A percentile compares a stretch with the other conserved stretches of the same genome.
Evolutionary conservation across 495 filamentous ascomycete species (phyloP).

Genomic region (Aspergillus sclerotioniger): DNA sequence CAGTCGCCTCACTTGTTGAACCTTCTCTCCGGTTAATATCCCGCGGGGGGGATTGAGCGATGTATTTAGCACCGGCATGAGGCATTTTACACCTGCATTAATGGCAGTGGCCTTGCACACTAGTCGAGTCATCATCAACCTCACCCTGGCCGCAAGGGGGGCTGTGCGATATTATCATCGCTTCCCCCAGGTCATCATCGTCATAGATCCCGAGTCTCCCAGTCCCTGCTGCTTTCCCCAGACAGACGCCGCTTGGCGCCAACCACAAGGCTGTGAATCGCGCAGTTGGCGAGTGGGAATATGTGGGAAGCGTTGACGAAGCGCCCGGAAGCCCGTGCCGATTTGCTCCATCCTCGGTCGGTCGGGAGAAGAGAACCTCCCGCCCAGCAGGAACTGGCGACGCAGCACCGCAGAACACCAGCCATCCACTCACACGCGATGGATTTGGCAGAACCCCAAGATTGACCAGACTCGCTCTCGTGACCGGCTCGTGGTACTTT

Average conservation of each 20-base stretch:
- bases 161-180: background rate
- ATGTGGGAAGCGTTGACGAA: background rate
- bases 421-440: background rate
- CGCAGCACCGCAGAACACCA: too few species aligned
- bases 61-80: background rate
- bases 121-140: background rate
- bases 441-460: background rate
- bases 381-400: too few species aligned
- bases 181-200: background rate
- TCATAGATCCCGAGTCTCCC: background rate
- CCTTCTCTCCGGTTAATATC: background rate
- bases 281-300: background rate
- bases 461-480: too few species aligned
- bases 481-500: background rate
- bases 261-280: conserved; percentile 1
- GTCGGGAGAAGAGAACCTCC: background rate
- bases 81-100: conserved; percentile 2
- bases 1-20: conserved; percentile 4
- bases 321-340: conserved; percentile 6
- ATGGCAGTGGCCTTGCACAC: background rate
- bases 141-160: conserved; percentile 2
- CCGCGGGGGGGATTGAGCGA: background rate
- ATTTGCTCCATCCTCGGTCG: conserved; percentile 1
- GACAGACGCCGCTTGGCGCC: conserved; percentile 2
- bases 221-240: background rate